A percentile compares a stretch with the other conserved stretches of the same genome.
Conservation (phyloP, 2,329 filamentous ascomycete species). For the Microdochium bolleyi region DNA sequence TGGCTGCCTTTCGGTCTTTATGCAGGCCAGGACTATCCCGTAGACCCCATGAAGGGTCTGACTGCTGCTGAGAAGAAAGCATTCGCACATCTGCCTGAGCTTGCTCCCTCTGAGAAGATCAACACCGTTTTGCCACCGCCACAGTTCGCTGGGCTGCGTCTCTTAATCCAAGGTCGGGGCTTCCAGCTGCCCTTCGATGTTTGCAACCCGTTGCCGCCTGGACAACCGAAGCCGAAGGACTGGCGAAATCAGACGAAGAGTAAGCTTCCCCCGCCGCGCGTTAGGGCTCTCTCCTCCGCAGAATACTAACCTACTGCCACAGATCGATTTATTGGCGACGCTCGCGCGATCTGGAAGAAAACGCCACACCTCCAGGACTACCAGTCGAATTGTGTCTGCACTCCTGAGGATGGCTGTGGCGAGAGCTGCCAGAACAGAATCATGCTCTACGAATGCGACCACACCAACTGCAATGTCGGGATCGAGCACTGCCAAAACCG, state of each 20-base stretch:
- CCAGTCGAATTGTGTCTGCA: conserved; percentile 72
- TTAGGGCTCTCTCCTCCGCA: background rate
- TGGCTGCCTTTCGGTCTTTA: conserved; percentile 82
- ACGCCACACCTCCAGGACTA: conserved; percentile 66
- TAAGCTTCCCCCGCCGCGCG: conserved; percentile 34
- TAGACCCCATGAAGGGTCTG: conserved; percentile 39
- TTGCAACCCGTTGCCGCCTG: conserved; percentile 77
- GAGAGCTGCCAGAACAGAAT: conserved; percentile 90
- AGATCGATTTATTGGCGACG: conserved; percentile 89
- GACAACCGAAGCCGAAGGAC: conserved; percentile 85
- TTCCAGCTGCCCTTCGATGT: conserved; percentile 88
- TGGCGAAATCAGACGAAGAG: conserved; percentile 90
- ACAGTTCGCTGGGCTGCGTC: conserved; percentile 67
- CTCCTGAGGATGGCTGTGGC: conserved; percentile 69
- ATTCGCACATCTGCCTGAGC: conserved; percentile 37
- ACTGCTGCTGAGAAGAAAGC: conserved; percentile 42
- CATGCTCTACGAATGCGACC: conserved; percentile 96
- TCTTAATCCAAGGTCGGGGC: conserved; percentile 65
- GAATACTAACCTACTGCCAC: conserved; percentile 18
- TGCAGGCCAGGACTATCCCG: conserved; percentile 63
- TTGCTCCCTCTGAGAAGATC: conserved; percentile 34
- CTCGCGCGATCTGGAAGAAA: conserved; percentile 73
- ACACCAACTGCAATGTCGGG: conserved; percentile 76
- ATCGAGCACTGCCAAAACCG: conserved; percentile 74
- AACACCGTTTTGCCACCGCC: conserved; percentile 63